These are phyloP conservation scores for Cercospora canescens DNA, from an alignment of 2,329 filamentous ascomycete species.

Conservation along the genomic window DNA sequence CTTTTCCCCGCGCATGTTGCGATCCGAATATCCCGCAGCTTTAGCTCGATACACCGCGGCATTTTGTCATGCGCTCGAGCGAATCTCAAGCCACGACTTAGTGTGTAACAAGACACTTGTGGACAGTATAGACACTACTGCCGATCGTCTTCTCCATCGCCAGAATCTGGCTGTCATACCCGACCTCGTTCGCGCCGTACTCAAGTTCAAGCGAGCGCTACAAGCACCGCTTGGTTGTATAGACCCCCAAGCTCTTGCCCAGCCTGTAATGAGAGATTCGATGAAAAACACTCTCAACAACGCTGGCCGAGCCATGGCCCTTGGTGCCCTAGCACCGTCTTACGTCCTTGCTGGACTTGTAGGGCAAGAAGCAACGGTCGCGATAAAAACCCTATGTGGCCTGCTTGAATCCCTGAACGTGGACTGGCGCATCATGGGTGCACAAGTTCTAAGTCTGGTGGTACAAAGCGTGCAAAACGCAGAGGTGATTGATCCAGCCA, in stretches of 20 bases:
- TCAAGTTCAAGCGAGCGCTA: slow-evolving; percentile 16
- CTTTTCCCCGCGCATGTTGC: slow-evolving; percentile 29
- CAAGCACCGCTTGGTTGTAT: slow-evolving; percentile 25
- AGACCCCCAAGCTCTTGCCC: slow-evolving; percentile 18
- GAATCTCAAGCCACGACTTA: not conserved
- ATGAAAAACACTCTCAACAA: slow-evolving; percentile 43
- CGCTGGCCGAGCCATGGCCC: slow-evolving; percentile 46
- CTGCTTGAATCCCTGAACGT: slow-evolving; percentile 36
- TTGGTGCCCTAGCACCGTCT: slow-evolving; percentile 38
- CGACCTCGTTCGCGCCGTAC: slow-evolving; percentile 21
- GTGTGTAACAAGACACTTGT: not conserved
- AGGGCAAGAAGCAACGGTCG: slow-evolving; percentile 23
- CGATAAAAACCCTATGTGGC: slow-evolving; percentile 38
- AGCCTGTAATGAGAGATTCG: slow-evolving; percentile 32
- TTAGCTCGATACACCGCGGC: slow-evolving; percentile 24
- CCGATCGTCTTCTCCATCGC: slow-evolving; percentile 29
- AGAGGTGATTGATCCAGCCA: slow-evolving; percentile 1
- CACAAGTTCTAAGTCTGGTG: slow-evolving; percentile 40
- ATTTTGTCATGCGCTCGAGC: slow-evolving; percentile 16
- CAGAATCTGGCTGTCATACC: slow-evolving; percentile 32
- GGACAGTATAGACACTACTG: slow-evolving; percentile 20
- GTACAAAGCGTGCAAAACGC: slow-evolving; percentile 4
- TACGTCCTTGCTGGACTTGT: slow-evolving; percentile 20
- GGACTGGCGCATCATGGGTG: slow-evolving; percentile 46
- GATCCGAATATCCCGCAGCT: slow-evolving; percentile 33